A percentile compares a stretch with the other conserved stretches of the same genome.
These are phyloP conservation scores for Phytomonas francai DNA, from an alignment of 208 protist genomes.

Conservation along the genomic window DNA sequence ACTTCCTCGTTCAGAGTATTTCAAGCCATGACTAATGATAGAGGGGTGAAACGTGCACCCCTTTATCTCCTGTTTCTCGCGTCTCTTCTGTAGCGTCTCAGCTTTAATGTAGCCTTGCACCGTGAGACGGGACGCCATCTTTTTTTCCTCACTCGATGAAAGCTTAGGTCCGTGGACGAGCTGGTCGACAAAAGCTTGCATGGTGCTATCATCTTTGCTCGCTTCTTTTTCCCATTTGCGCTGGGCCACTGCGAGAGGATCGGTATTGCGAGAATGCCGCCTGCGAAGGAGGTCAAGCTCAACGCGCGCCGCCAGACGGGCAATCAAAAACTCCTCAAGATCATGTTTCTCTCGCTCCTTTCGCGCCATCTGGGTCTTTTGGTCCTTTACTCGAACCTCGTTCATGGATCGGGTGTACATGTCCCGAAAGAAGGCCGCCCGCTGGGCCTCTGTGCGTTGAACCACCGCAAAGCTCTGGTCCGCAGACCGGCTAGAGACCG, in stretches of 20 bases:
- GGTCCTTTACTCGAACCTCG: neutral
- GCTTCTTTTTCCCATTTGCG: conserved; percentile 9
- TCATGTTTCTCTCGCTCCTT: conserved; percentile 31
- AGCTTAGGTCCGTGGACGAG: conserved; percentile 25
- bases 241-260: conserved; percentile 13
- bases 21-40: conserved; percentile 25
- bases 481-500: conserved; percentile 10
- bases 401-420: neutral
- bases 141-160: conserved; percentile 25
- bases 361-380: neutral
- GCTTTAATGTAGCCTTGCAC: conserved; percentile 31
- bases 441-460: neutral
- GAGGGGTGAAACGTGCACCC: conserved; percentile 44
- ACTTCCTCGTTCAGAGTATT: neutral
- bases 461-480: conserved; percentile 9
- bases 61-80: conserved; percentile 21
- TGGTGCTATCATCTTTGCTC: conserved; percentile 13
- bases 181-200: conserved; percentile 21
- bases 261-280: conserved; percentile 8
- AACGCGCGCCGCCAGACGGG: conserved; percentile 36
- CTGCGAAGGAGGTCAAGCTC: conserved; percentile 15
- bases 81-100: conserved; percentile 26
- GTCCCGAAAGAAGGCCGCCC: neutral
- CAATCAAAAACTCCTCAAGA: conserved; percentile 43
- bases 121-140: conserved; percentile 27